Base-by-base conservation (phyloP, 306 rosid species). In the Prunus kanzakura region DNA sequence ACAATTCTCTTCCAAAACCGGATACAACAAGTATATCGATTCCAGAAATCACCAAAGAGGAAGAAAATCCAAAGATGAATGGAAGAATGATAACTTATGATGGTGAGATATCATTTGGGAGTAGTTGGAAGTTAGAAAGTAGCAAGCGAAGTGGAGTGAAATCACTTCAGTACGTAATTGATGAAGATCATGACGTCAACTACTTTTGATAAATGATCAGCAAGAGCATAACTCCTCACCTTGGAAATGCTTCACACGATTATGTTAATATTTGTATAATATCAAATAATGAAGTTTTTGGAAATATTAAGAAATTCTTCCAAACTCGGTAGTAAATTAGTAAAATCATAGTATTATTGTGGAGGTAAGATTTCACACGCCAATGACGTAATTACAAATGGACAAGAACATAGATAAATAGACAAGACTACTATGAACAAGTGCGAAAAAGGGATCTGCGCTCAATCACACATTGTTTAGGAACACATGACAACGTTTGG, bases 91-190 rank as follows among this genome's bases (percentile, higher is more conserved):
- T 74, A 72, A 72, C 54, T 87, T 86, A 80, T 71, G 84, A 86
- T 41, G 90, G 93, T 57, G 90, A 88, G 82, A 81, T 86, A 81
- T 88, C 93, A 0, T 89, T 89, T 69, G 85, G 89, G 41, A 80
- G 84, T 11, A 88, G 86, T 67, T 83, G 86, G 89, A 83, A 81
- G 27, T 50, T 69, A 56, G 87, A 78, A 22, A 67, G 79, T 62
- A 76, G 86, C 25, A 78, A 77, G 72, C 76, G 71, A 15, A 79
- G 69, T 47, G 82, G 82, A 66, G 82, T 49, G 87, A 84, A 71
- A 67, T 89, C 71, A 81, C 50, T 74, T 35, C 41, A 35, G 41
- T 80, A 88, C 69, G 82, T 89, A 50, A 63, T 55, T 19, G 89
- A 86, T 75, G 92, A 88, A 78, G 81, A 86, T 5, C 56, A 51